Percentiles rank a stretch among this genome's conserved stretches.
Evolutionary conservation across 495 filamentous ascomycete genomes (phyloP).

Genomic region (Massariosphaeria phaeospora): DNA sequence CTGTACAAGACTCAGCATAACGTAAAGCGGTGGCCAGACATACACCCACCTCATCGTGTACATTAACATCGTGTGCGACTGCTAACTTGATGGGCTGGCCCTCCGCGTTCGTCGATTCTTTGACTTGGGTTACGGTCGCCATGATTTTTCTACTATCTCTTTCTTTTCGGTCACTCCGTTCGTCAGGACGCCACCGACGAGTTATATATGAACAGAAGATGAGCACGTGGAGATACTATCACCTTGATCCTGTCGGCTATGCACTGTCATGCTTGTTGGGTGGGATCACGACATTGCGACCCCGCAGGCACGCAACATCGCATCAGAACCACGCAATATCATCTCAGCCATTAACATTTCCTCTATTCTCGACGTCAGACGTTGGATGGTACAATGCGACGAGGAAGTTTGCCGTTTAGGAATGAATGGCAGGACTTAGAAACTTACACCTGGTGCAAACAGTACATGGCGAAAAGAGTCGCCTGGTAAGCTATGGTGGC

Average conservation of each 20-base stretch:
- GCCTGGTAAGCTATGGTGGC: too few species aligned
- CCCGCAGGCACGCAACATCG: constrained; percentile 24
- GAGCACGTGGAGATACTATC: too few species aligned
- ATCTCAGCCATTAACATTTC: background rate
- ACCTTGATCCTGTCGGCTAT: too few species aligned
- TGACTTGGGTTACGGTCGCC: background rate
- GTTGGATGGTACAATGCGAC: too few species aligned
- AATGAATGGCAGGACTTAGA: too few species aligned
- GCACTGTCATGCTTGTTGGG: too few species aligned
- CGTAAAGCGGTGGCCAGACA: background rate
- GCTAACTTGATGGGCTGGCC: constrained; percentile 15
- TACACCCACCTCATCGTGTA: constrained; percentile 15
- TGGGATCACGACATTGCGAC: constrained; percentile 19
- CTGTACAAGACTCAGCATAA: constrained; percentile 29
- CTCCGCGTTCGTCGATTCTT: constrained; percentile 5
- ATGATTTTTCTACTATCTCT: background rate
- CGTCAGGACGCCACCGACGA: too few species aligned
- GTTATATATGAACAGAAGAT: too few species aligned
- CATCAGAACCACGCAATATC: constrained; percentile 12
- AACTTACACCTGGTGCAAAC: too few species aligned
- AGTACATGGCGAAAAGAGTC: too few species aligned
- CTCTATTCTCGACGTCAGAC: background rate
- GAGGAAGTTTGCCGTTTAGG: too few species aligned
- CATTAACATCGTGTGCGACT: constrained; percentile 7
- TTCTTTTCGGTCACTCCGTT: too few species aligned